Base-by-base conservation (phyloP, 768 basidiomycete species). In the Lactifluus hygrophoroides region DNA sequence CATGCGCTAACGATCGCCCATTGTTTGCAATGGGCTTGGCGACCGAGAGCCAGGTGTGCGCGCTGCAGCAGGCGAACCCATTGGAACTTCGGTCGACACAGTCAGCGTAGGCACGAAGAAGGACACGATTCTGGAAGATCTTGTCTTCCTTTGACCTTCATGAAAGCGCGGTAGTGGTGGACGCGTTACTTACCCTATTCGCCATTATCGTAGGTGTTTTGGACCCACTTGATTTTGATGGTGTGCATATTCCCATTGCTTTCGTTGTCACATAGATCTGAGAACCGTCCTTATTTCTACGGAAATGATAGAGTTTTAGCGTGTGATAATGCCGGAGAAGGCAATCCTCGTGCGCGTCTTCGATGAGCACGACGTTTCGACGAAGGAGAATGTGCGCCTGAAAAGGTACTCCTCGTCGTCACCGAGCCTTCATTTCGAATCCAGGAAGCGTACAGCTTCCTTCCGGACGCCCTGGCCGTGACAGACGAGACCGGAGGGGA, bases 291-390 rank as follows among this genome's bases (percentile, higher is more conserved):
- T 23, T 25, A n/a, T n/a, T n/a, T n/a, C 42, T 32, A 2, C 35
- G 30, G 34, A 49, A 19, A 45, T 16, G 48, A n/a, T 64, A 92
- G 94, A 86, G 0, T 97, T 80, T 69, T 97, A 92, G 89, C 68
- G 69, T 0, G 61, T 72, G 1, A 70, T 94, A 19, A 85, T 83
- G 0, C 83, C 90, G 0, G 88, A 91, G 66, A 83, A 77, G 43
- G 84, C 86, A 0, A 89, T 94, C 67, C 78, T 97, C 17, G 86
- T 82, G 0, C 84, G 94, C 6, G 86, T 90, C 10, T 94, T 87
- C 68, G 83, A 88, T 3, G 85, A 92, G 32, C 81, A 90, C 67
- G 94, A 90, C 65, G 76, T 78, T 16, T 73, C 73, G 17, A 81
- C 74, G 1, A 77, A 84, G 45, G 80, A 89, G 51, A 77, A 83